These are phyloP conservation scores for Gossypium laxum DNA, from an alignment of 441 rosid species.

Conservation along the genomic window DNA sequence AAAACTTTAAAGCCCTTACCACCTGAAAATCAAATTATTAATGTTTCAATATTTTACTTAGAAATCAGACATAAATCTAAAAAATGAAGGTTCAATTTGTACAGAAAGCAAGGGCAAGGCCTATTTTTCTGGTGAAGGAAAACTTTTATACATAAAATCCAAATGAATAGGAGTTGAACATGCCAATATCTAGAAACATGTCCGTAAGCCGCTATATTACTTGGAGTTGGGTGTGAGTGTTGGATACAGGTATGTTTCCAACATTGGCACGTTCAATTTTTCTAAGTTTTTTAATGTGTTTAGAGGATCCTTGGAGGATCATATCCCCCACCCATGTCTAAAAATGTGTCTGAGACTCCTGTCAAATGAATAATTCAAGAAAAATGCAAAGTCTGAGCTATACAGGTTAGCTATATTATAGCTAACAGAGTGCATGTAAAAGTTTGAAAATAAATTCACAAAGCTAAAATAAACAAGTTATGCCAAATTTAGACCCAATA, in stretches of 20 bases:
- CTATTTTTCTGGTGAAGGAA: background rate
- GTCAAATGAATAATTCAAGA: too few species aligned
- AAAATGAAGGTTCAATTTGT: slow-evolving; percentile 3
- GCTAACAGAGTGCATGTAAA: background rate
- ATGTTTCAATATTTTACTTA: slow-evolving; percentile 10
- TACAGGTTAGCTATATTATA: background rate
- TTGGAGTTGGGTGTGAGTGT: background rate
- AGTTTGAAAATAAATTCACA: background rate
- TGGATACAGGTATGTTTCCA: background rate
- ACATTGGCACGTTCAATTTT: background rate
- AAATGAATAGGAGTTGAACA: background rate
- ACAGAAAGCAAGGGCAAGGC: slow-evolving; percentile 4
- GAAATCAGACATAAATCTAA: background rate
- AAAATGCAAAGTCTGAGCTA: background rate
- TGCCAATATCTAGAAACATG: background rate
- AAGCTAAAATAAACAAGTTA: background rate
- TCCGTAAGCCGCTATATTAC: background rate
- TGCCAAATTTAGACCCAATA: background rate
- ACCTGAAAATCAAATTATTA: slow-evolving; percentile 39
- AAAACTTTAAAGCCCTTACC: slow-evolving; percentile 69
- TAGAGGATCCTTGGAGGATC: background rate
- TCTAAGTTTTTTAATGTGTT: background rate
- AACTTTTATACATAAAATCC: background rate
- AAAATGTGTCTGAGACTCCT: background rate
- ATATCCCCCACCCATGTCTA: background rate